Evolutionary conservation across 192 early-diverging fungal genomes (phyloP), one percentile per base, ranked within the genome.

Genomic region (Nowakowskiella sp.): DNA sequence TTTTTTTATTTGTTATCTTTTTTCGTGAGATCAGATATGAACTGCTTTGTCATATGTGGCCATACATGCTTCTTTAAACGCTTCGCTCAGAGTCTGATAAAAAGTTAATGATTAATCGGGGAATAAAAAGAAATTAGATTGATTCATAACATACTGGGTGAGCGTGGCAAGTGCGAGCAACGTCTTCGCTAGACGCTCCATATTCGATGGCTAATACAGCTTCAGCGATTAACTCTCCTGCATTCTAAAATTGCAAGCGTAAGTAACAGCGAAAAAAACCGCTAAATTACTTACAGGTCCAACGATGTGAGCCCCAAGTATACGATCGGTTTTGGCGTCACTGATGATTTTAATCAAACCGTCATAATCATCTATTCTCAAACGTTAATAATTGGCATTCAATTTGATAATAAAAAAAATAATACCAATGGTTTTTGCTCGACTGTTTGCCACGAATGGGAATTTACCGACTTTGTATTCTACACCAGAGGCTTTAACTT

Each of bases 161-260:
- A 31, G 92, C 94, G 68, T 98, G 91, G 74, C 87, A 92, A 32
- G 92, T 96, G 56, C 94, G 86, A 22, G 90, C 94, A 73, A 98
- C 85, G 68, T 98, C 94, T 74, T 98, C 94, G 49, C 85, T 83
- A 42, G 89, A 91, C n/a, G 91, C 94, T 57, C 91, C 91, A 67
- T 98, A 98, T 71, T 98, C 94, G 76, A 98, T 86, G 49, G 92
- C 95, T 39, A 98, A 72, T 44, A 87, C 90, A 51, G 89, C 92
- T 77, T 98, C 95, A 53, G 89, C 90, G 67, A 98, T 94, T 92
- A 98, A 92, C 71, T 98, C 95, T 65, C 95, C 95, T 53, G 95
- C 95, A 71, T 91, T 92, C 61, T 71, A 30, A 6, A 44, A 23
- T n/a, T 21, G 27, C 16, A 66, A 2, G 16, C 10, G 27, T 48